These are phyloP conservation scores for Neurospora sublineolata DNA, from an alignment of 495 filamentous ascomycete genomes.

Conservation along the genomic window DNA sequence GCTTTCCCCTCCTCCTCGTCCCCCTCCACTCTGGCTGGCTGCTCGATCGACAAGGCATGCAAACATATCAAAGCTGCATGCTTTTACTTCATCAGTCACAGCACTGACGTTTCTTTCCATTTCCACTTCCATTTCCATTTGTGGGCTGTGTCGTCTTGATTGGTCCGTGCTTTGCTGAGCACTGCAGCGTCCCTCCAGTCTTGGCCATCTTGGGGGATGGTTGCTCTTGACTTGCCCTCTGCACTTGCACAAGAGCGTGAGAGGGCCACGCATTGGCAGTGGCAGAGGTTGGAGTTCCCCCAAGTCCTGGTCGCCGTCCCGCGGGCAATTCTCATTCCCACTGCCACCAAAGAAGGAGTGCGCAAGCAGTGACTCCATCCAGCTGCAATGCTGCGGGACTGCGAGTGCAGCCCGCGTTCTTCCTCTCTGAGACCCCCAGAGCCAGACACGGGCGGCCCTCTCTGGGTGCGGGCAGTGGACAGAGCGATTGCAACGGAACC, in stretches of 20 bases:
- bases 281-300: background rate
- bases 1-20: background rate
- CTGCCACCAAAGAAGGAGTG: background rate
- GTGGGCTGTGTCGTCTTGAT: background rate
- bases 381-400: background rate
- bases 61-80: background rate
- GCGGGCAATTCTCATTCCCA: background rate
- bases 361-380: background rate
- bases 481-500: background rate
- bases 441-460: background rate
- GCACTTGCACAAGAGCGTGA: background rate
- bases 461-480: background rate
- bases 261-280: background rate
- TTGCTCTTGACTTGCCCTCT: background rate
- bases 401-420: background rate
- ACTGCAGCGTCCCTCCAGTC: background rate
- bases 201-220: background rate
- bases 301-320: background rate
- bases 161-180: background rate
- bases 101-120: background rate
- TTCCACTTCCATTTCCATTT: too few species aligned
- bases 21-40: background rate
- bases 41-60: background rate
- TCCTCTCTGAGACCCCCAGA: background rate
- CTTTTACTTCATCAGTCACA: background rate